Evolutionary conservation across 805 yeast species (phyloP).

Genomic region (Metschnikowia rubicola): DNA sequence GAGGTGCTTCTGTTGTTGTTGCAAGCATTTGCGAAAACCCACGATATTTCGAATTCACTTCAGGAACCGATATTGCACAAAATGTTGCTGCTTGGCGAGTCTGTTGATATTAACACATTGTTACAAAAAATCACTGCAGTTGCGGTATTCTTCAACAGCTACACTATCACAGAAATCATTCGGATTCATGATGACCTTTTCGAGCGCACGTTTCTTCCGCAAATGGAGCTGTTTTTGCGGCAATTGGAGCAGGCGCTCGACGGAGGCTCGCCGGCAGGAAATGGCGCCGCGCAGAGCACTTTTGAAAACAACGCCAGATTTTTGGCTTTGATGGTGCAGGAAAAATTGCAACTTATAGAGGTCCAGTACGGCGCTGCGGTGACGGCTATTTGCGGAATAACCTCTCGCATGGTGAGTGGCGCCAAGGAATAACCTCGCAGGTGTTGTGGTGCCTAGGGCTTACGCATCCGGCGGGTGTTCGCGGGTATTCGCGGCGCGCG

Average conservation of each 20-base stretch:
- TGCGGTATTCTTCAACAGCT: slow-evolving; percentile 12
- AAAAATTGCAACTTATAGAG: not conserved
- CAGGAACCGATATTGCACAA: slow-evolving; percentile 3
- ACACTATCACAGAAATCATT: slow-evolving; percentile 1
- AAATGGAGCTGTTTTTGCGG: slow-evolving; percentile 11
- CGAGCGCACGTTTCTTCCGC: slow-evolving; percentile 8
- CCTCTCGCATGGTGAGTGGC: too few species aligned
- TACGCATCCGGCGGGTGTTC: too few species aligned
- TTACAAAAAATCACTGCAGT: slow-evolving; percentile 14
- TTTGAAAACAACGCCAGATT: slow-evolving; percentile 32
- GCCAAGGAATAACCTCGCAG: too few species aligned
- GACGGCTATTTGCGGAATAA: too few species aligned
- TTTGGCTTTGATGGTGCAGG: slow-evolving; percentile 19
- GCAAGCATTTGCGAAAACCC: slow-evolving; percentile 15
- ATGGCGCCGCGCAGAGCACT: slow-evolving; percentile 11
- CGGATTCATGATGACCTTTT: slow-evolving; percentile 8
- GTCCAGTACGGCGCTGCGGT: too few species aligned
- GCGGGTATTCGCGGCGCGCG: slow-evolving; percentile 2
- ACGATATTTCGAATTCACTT: not conserved
- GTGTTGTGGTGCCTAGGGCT: too few species aligned
- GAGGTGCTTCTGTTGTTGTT: slow-evolving; percentile 24
- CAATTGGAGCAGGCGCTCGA: slow-evolving; percentile 12
- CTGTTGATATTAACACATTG: slow-evolving; percentile 10
- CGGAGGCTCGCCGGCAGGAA: not conserved
- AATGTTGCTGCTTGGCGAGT: slow-evolving; percentile 3